Base-by-base conservation (phyloP, 1,284 basidiomycete species). In the Tilletia caries region DNA sequence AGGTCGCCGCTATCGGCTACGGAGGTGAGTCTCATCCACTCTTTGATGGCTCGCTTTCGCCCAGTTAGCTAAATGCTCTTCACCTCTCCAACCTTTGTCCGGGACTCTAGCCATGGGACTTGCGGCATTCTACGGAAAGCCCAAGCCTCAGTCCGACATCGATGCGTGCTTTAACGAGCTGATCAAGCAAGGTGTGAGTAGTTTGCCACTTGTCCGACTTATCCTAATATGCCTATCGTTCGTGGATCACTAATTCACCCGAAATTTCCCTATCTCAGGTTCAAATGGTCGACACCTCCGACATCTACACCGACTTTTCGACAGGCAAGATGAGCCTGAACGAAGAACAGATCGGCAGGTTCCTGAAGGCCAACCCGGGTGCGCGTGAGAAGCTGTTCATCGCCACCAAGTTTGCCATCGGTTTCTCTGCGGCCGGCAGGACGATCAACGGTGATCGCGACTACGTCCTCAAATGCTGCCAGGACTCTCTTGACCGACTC, bases 381-480 rank as follows among this genome's bases (percentile, higher is more conserved):
- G 62, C 76, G 1, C 74, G 85, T 41, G 76, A 82, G 5, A 83
- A 84, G 68, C 76, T 85, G 8, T 85, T 85, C 68, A 71, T 85
- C 33, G 83, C 81, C n/a, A 82, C 82, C 67, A 85, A 85, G 68
- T 85, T 83, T 64, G 81, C 80, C 64, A 77, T 78, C 58, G 73
- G 75, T 18, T 68, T 81, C 46, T 71, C 72, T 32, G 70, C 66
- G 5, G 52, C 66, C 13, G 73, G 72, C 32, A 8, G 43, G 13
- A 71, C 68, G 2, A 67, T 71, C 48, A 71, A 75, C 43, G 74
- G 69, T 29, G 69, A 50, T 34, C 66, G 72, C 4, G 79, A 75
- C 8, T 84, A 84, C 75, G 83, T 83, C 66, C 71, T 77, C 8
- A 67, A 78, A 52, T 83, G 81, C 60, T 82, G 82, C 67, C 79